Evolutionary conservation across 192 early-diverging fungal species (phyloP), one percentile per base, ranked within the genome.

Genomic region (Rhizoclosmatium sp.): DNA sequence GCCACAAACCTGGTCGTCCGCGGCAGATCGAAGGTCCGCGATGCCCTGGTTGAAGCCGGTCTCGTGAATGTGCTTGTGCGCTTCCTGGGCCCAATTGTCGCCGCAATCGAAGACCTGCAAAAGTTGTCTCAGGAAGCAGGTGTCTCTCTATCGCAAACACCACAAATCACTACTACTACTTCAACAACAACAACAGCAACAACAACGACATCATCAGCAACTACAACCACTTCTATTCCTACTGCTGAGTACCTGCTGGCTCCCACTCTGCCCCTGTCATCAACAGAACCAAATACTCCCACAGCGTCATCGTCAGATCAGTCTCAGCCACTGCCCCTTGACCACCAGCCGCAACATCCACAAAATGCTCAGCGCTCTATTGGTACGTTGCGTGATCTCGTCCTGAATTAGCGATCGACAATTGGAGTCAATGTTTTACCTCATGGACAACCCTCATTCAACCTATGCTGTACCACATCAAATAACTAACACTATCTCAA

Each of bases 1-100:
- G 89, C 96, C 7, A 94, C 93, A 64, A 95, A 96, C 81, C 89
- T 97, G 54, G 94, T 95, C 47, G 90, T 96, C 3, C 88, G 95
- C 2, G 96, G 95, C 23, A 92, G 93, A 9, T 88, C 92, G 47
- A 84, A 89, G 46, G 92, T 98, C 39, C 82, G 95, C 21, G 91
- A 92, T 64, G 87, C 94, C 54, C 91, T 97, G 49, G 95, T 96
- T 4, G 89, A 96, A 62, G 95, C 93, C 49, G 94, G 94, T 5
- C 89, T 96, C 51, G 88, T 98, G 31, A 87, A 91, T 5, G 89
- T 97, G 49, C 90, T 98, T n/a, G 87, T 94, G 54, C 90, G 90
- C 56, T 90, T 97, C 48, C 88, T 98, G 67, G 83, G 83, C 47
- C 81, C 83, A 69, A 75, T 86, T n/a, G 78, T 70, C 4, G 67